A percentile compares a stretch with the other conserved stretches of the same genome.
These are phyloP conservation scores for Wickerhamomyces bisporus DNA, from an alignment of 805 yeast genomes.

Conservation along the genomic window DNA sequence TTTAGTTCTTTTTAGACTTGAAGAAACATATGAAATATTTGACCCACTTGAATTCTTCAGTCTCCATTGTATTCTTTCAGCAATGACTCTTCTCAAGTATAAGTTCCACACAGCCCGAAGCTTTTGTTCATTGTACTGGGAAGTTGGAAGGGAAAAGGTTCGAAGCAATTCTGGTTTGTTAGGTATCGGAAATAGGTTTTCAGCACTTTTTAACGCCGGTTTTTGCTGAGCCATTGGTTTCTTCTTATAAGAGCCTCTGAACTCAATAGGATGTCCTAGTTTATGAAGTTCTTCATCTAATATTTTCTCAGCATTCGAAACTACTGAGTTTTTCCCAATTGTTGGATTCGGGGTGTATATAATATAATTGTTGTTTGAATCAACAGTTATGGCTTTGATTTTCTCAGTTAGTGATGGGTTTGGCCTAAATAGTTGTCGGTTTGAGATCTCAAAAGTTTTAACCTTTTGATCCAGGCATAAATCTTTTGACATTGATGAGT, in stretches of 20 bases:
- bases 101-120: slow-evolving; percentile 27
- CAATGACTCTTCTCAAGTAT: slow-evolving; percentile 28
- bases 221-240: not conserved
- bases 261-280: slow-evolving; percentile 9
- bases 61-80: slow-evolving; percentile 28
- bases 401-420: slow-evolving; percentile 10
- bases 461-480: slow-evolving; percentile 17
- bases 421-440: slow-evolving; percentile 8
- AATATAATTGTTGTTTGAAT: slow-evolving; percentile 22
- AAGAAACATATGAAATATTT: not conserved
- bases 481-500: slow-evolving; percentile 19
- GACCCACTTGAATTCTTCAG: slow-evolving; percentile 13
- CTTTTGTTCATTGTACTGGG: slow-evolving; percentile 8
- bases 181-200: slow-evolving; percentile 8
- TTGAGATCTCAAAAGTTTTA: slow-evolving; percentile 6
- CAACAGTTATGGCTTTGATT: slow-evolving; percentile 19
- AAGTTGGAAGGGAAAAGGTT: slow-evolving; percentile 19
- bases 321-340: slow-evolving; percentile 14
- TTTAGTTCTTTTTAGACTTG: slow-evolving; percentile 1
- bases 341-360: slow-evolving; percentile 22
- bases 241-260: not conserved
- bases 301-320: slow-evolving; percentile 18
- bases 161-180: slow-evolving; percentile 7
- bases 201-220: not conserved
- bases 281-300: slow-evolving; percentile 19